Evolutionary conservation across 345 rosid species (phyloP), one percentile per base, ranked within the genome.

Genomic region (Schrenkiella parvula): DNA sequence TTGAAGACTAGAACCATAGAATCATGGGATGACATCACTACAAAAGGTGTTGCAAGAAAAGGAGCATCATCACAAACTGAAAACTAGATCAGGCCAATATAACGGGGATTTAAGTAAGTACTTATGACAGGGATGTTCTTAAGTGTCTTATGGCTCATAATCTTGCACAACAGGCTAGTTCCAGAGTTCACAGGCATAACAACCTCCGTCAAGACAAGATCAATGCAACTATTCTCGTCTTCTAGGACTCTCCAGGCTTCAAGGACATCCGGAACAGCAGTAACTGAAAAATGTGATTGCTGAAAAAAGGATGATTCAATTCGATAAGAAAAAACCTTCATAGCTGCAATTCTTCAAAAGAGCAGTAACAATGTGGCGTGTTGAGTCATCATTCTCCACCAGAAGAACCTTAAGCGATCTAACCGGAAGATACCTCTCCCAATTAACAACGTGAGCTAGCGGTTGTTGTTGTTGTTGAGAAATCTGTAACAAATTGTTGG

Each of bases 1-100:
- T 86, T 82, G 74, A 88, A 90, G 61, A 90, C 96, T 77, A 90
- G 72, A 81, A 80, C 82, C 89, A 90, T 85, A 22, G 91, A 88
- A 79, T 86, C 96, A 76, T 80, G 86, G 75, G 96, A 81, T 66
- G 93, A 88, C 91, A 85, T 90, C 91, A 90, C 93, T 90, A 85
- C 86, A 79, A 64, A 52, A 73, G 68, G 32, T 66, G 78, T 58
- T 41, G 58, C 55, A 21, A 37, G 9, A 55, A 62, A 78, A n/a
- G 65, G 31, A 61, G 51, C 47, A 77, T 58, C 57, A 42, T n/a
- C 64, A 62, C 50, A 58, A 44, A 8, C 38, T 52, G 55, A 14
- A 14, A 34, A 47, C 57, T 25, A 70, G 8, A 59, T 61, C 60
- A 25, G n/a, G 43, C 18, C 41, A 79, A 22, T 4, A 19, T 12